A percentile compares a stretch with the other conserved stretches of the same genome.
phyloP scores from a whole-genome alignment of 140 eudicot genomes.

The Bidens hawaiensis region DNA sequence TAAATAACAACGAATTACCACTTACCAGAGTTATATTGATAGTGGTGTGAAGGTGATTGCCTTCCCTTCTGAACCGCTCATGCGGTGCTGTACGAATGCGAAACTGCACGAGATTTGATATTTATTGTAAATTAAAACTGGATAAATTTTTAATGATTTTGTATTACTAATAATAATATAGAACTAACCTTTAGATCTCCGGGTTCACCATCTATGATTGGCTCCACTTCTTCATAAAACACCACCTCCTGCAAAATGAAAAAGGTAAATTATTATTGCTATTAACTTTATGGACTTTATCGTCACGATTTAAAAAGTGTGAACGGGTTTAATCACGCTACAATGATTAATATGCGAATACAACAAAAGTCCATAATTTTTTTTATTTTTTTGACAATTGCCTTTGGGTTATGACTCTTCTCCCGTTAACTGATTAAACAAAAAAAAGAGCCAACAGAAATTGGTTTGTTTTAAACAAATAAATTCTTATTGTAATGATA shows the following conservation, averaged over 20 bases:
- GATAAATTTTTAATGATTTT: background rate
- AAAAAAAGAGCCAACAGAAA: too few species aligned
- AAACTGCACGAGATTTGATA: constrained; percentile 43
- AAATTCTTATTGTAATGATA: background rate
- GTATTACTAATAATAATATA: background rate
- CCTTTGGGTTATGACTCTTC: background rate
- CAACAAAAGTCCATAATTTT: background rate
- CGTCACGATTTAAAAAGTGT: background rate
- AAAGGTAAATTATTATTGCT: background rate
- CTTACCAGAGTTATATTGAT: constrained; percentile 56
- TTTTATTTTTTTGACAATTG: background rate
- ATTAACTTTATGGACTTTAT: background rate
- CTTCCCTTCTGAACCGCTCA: constrained; percentile 81
- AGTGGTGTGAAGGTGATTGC: constrained; percentile 73
- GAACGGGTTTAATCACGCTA: background rate
- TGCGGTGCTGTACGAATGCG: constrained; percentile 94
- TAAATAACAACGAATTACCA: background rate
- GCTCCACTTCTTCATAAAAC: constrained; percentile 91
- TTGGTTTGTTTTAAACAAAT: too few species aligned
- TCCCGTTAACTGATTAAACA: background rate
- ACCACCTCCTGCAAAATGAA: constrained; percentile 55
- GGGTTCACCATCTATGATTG: constrained; percentile 85
- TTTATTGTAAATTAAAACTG: background rate
- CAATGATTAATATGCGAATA: background rate
- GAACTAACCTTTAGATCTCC: constrained; percentile 83